These are phyloP conservation scores for Pseudopyrenochaeta lycopersici DNA, from an alignment of 2,329 filamentous ascomycete genomes.

Conservation along the genomic window DNA sequence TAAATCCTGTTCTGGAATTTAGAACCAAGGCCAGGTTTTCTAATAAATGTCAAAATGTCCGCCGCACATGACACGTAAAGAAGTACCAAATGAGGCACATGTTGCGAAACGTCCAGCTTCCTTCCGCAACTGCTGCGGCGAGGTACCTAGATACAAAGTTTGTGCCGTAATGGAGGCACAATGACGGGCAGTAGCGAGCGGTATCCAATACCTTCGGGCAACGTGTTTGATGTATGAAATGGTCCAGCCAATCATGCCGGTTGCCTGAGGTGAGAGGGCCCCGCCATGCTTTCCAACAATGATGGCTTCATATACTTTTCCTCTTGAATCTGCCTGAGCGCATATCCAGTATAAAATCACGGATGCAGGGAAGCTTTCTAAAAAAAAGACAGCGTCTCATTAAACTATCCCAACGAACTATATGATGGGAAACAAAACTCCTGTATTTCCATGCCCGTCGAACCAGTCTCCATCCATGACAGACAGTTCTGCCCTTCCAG, in stretches of 20 bases:
- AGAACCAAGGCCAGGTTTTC: too few relatives aligned
- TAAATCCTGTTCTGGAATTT: neutral
- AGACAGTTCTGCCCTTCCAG: constrained; percentile 14
- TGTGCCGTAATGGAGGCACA: constrained; percentile 6
- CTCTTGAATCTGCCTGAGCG: neutral
- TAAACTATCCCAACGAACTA: constrained; percentile 24
- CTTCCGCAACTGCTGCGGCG: neutral
- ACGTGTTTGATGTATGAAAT: neutral
- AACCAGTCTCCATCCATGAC: constrained; percentile 24
- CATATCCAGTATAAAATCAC: neutral
- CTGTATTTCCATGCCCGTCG: constrained; percentile 20
- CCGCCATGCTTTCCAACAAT: neutral
- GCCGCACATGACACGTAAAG: neutral
- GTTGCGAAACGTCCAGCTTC: neutral
- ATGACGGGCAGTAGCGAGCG: neutral
- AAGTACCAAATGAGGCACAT: neutral
- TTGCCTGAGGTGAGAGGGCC: neutral
- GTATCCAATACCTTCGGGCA: neutral
- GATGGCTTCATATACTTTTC: too few relatives aligned
- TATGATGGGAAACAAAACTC: constrained; percentile 26
- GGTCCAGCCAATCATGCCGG: neutral
- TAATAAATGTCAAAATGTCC: too few relatives aligned
- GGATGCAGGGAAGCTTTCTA: neutral
- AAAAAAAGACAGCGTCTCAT: constrained; percentile 21
- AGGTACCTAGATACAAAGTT: neutral